Evolutionary conservation across 306 rosid species (phyloP).

Genomic region (Acacia crassicarpa): DNA sequence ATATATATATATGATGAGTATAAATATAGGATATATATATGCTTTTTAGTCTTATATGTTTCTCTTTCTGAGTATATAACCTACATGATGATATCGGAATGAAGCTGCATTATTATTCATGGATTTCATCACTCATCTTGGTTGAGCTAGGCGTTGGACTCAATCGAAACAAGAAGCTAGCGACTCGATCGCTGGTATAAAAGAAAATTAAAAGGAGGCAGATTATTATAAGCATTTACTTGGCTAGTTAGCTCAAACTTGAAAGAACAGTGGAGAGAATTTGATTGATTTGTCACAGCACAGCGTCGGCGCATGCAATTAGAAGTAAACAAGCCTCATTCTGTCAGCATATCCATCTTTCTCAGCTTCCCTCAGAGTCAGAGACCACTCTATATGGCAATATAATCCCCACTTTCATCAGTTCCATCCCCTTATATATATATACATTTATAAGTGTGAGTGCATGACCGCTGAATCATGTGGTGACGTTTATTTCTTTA

Average conservation of each 20-base stretch:
- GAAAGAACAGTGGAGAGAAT: background rate
- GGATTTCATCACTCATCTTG: background rate
- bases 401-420: background rate
- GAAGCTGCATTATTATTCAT: background rate
- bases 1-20: background rate
- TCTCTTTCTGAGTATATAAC: background rate
- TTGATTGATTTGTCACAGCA: background rate
- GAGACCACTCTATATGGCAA: background rate
- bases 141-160: background rate
- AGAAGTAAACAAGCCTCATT: conserved; percentile 60
- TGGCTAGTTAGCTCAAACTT: background rate
- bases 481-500: background rate
- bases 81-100: background rate
- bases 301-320: conserved; percentile 38
- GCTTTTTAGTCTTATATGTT: background rate
- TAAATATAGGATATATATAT: background rate
- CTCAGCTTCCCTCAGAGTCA: conserved; percentile 1
- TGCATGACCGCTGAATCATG: background rate
- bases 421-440: background rate
- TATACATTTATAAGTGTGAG: background rate
- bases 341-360: conserved; percentile 48
- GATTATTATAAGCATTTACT: background rate
- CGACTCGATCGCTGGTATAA: background rate
- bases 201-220: background rate
- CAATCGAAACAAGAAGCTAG: background rate